Conservation (phyloP, 2,329 filamentous ascomycete species). For the Parastagonospora avenae region DNA sequence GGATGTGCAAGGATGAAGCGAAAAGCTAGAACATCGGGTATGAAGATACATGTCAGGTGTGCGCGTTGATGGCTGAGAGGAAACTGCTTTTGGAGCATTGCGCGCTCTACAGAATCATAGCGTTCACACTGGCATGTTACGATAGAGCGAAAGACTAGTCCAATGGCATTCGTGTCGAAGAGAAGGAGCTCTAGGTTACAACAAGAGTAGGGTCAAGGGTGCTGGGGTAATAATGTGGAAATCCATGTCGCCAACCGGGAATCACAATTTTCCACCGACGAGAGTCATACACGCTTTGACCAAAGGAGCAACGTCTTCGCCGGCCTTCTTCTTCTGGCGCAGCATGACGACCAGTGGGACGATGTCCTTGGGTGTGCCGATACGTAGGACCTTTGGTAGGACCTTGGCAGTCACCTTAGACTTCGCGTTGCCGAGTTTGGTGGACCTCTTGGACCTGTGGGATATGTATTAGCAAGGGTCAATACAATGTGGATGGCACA, state of each 20-base stretch:
- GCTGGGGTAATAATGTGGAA: neutral
- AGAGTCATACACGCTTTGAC: constrained; percentile 3
- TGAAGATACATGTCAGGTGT: too few relatives aligned
- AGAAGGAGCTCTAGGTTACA: neutral
- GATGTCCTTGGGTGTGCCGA: constrained; percentile 14
- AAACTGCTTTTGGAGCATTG: too few relatives aligned
- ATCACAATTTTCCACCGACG: constrained; percentile 7
- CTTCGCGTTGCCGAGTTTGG: constrained; percentile 3
- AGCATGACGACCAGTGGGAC: constrained; percentile 20
- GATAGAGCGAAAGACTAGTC: too few relatives aligned
- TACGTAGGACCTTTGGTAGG: constrained; percentile 1
- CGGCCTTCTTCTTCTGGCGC: constrained; percentile 27
- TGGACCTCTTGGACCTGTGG: constrained; percentile 2
- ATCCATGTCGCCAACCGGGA: constrained; percentile 2
- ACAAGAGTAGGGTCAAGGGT: neutral
- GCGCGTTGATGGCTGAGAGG: too few relatives aligned
- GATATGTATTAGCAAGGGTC: neutral
- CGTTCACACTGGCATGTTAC: too few relatives aligned
- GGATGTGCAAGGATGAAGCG: too few relatives aligned
- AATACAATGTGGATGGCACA: neutral
- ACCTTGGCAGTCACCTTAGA: constrained; percentile 9
- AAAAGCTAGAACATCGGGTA: too few relatives aligned
- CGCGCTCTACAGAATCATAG: too few relatives aligned
- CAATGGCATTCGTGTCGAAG: too few relatives aligned
- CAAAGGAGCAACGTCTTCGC: constrained; percentile 18